Evolutionary conservation across 306 rosid genomes (phyloP).

Genomic region (Fagus crenata): DNA sequence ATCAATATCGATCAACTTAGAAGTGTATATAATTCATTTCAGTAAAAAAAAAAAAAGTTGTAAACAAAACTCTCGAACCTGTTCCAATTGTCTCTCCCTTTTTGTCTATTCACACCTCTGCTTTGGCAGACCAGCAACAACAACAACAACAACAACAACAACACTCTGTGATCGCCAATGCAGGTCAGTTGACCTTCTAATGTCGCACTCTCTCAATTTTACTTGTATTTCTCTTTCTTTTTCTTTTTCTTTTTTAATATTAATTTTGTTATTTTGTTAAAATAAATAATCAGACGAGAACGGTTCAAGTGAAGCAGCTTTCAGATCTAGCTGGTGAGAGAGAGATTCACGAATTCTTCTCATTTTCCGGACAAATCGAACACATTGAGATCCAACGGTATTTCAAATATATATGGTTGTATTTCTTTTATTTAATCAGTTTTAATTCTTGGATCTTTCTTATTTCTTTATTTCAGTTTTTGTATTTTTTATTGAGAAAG

Average conservation of each 20-base stretch:
- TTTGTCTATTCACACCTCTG: background rate
- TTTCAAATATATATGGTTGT: background rate
- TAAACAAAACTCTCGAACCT: background rate
- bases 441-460: constrained; percentile 10
- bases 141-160: background rate
- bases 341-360: constrained; percentile 93
- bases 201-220: no score
- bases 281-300: constrained; percentile 54
- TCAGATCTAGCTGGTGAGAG: constrained; percentile 95
- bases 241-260: constrained; percentile 6
- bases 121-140: background rate
- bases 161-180: background rate
- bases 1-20: no score
- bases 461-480: constrained; percentile 10
- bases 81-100: background rate
- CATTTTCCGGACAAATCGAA: constrained; percentile 88
- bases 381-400: constrained; percentile 76
- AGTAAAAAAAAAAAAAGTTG: background rate
- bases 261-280: constrained; percentile 2
- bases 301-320: constrained; percentile 76
- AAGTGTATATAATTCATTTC: no score
- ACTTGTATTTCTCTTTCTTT: background rate
- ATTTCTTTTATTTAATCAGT: background rate
- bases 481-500: constrained; percentile 23
- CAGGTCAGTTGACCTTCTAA: background rate